Conservation (phyloP, 345 rosid genomes). For the Firmiana major region DNA sequence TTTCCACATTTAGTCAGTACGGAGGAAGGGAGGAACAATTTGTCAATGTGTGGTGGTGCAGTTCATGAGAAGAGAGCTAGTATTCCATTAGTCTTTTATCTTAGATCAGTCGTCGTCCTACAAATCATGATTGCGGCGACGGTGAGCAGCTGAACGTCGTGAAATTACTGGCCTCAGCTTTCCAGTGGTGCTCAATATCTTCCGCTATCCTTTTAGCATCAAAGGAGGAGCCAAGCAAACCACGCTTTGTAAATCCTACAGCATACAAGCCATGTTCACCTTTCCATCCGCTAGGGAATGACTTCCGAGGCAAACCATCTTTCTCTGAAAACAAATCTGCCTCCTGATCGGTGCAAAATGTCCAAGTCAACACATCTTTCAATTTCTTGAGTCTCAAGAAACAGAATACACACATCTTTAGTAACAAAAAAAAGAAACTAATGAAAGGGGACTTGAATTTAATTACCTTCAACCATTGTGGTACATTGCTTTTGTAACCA, state of each 20-base stretch:
- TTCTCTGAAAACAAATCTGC: slow-evolving; percentile 52
- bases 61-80: neutral
- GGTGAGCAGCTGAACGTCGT: slow-evolving; percentile 6
- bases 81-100: neutral
- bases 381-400: neutral
- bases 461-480: slow-evolving; percentile 75
- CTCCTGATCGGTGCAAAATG: slow-evolving; percentile 30
- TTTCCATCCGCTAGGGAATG: slow-evolving; percentile 80
- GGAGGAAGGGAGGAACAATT: neutral
- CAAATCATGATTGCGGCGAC: neutral
- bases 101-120: slow-evolving; percentile 5
- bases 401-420: neutral
- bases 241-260: slow-evolving; percentile 76
- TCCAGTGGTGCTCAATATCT: slow-evolving; percentile 46
- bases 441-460: neutral
- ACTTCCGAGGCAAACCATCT: slow-evolving; percentile 57
- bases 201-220: slow-evolving; percentile 66
- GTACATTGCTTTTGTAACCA: slow-evolving; percentile 83
- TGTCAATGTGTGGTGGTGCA: neutral
- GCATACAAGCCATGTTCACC: slow-evolving; percentile 74
- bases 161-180: slow-evolving; percentile 23
- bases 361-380: neutral
- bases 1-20: neutral
- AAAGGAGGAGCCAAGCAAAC: slow-evolving; percentile 70
- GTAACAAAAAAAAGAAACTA: too few species aligned